A percentile compares a stretch with the other conserved stretches of the same genome.
Evolutionary conservation across 2,329 filamentous ascomycete genomes (phyloP).

Genomic region (Daldinia sp.): DNA sequence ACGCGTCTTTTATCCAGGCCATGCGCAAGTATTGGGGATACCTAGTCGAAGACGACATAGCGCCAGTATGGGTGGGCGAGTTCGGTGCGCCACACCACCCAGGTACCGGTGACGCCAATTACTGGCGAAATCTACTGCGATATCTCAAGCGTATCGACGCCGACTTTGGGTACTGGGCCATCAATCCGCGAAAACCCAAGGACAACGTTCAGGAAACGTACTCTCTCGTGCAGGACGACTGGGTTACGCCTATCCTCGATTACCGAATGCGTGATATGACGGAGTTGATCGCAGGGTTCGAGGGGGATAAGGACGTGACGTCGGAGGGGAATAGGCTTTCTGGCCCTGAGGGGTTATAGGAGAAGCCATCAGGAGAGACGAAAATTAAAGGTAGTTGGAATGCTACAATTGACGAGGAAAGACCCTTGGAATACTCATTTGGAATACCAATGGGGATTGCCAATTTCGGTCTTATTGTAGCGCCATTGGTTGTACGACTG

Average conservation of each 20-base stretch:
- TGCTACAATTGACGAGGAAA: background rate
- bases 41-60: constrained; percentile 62
- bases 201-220: constrained; percentile 67
- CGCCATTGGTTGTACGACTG: too few relatives aligned
- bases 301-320: constrained; percentile 12
- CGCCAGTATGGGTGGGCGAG: constrained; percentile 75
- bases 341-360: background rate
- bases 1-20: constrained; percentile 67
- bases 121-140: constrained; percentile 70
- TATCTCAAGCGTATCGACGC: constrained; percentile 66
- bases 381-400: background rate
- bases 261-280: constrained; percentile 70
- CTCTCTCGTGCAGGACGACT: constrained; percentile 68
- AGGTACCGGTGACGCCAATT: constrained; percentile 65
- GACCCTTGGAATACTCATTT: constrained; percentile 22
- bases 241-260: constrained; percentile 68
- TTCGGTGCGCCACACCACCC: constrained; percentile 66
- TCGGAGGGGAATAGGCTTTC: background rate
- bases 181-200: constrained; percentile 71
- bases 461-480: too few relatives aligned
- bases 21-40: constrained; percentile 74
- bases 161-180: constrained; percentile 75
- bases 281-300: constrained; percentile 56
- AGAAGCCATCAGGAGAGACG: background rate
- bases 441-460: too few relatives aligned